A percentile compares a stretch with the other conserved stretches of the same genome.
These are phyloP conservation scores for Ophiognomonia clavigignenti-juglandacearum DNA, from an alignment of 2,329 filamentous ascomycete genomes.

Conservation along the genomic window DNA sequence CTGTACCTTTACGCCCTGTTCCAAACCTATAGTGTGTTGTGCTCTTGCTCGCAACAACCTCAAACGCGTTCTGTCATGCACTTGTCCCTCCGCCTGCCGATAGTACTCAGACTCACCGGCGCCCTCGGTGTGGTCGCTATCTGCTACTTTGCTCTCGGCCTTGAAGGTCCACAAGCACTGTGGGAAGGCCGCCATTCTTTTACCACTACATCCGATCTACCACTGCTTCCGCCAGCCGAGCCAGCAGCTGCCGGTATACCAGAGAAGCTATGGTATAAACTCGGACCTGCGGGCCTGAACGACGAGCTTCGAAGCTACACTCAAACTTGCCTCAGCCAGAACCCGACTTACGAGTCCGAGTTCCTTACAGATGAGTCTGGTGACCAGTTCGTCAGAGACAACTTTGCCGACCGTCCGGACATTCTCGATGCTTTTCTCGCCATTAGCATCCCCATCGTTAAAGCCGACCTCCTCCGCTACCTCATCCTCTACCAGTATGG, in stretches of 20 bases:
- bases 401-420: not conserved
- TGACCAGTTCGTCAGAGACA: not conserved
- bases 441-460: slow-evolving; percentile 10
- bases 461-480: slow-evolving; percentile 10
- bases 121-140: not conserved
- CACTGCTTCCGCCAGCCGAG: not conserved
- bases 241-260: not conserved
- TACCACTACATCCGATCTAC: not conserved
- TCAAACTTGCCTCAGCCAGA: not conserved
- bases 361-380: not conserved
- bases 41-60: not conserved
- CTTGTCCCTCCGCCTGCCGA: not conserved
- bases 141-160: not conserved
- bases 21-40: not conserved
- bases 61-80: not conserved
- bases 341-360: not conserved
- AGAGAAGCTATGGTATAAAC: slow-evolving; percentile 3
- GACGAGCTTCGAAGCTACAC: not conserved
- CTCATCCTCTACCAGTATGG: slow-evolving; percentile 16
- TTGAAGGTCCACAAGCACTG: not conserved
- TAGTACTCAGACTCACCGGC: not conserved
- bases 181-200: not conserved
- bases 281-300: not conserved
- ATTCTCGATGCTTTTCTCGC: not conserved
- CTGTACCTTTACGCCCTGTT: too few species aligned